Evolutionary conservation across 2,329 filamentous ascomycete species (phyloP), one percentile per base, ranked within the genome.

Genomic region (Cryphonectria carpinicola): DNA sequence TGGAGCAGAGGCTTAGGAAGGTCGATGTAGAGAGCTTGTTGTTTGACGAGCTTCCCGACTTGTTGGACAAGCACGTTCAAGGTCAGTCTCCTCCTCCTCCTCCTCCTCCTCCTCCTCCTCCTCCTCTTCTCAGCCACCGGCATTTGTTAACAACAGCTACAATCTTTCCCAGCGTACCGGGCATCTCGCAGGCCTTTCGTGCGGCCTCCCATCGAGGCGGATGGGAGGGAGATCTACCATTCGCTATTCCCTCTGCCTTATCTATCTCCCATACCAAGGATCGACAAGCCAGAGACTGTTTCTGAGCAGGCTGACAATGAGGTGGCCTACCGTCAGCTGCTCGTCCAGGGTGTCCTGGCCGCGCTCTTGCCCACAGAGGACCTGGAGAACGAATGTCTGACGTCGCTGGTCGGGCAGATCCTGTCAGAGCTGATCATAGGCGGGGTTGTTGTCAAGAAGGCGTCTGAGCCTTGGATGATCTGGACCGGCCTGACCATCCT

Each of bases 361-460:
- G 86, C 97, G 67, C 87, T 99, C 22, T 86, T 99, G 28, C 96
- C 96, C 13, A 96, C 94, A 22, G 95, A 98, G 77, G 95, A 98
- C 79, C 84, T 98, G 54, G 90, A 95, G 77, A 98, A 97, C 79
- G 89, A 89, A 68, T 97, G 93, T 79, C 85, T 98, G 76, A 92
- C 93, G 70, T 88, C 93, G 49, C 85, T 99, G 73, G 92, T 98
- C 73, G 90, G 90, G 68, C 94, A 98, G 81, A 92, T 98, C 74
- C 86, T 98, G 73, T 93, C 94, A 8, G 94, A 98, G 81, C 90
- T 97, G 79, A 93, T 98, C 73, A 85, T 99, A 74, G 93, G 93
- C 73, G 94, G 93, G 75, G 87, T 92, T 70, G 85, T 98, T 76
- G 90, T 90, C 76, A 92, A 91, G 76, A 97, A 92, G 79, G 86